Conservation (phyloP, 2,329 filamentous ascomycete species). For the Penicillium sp. region DNA sequence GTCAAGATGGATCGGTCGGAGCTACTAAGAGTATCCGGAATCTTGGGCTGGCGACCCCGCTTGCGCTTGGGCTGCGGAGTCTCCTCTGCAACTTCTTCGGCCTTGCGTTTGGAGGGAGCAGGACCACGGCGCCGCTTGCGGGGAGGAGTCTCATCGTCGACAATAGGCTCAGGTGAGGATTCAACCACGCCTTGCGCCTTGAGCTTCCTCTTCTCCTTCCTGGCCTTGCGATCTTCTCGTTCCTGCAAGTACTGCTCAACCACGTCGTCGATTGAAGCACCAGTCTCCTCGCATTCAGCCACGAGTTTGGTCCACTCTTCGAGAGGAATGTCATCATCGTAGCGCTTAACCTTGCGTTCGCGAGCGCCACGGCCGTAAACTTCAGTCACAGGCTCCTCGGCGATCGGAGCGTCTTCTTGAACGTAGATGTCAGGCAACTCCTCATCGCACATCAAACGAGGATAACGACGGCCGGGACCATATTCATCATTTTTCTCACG, state of each 20-base stretch:
- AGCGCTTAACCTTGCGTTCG: constrained; percentile 90
- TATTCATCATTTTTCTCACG: constrained; percentile 68
- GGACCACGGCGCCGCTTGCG: constrained; percentile 79
- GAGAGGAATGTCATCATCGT: constrained; percentile 96
- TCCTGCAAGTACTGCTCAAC: constrained; percentile 75
- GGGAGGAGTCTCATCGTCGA: constrained; percentile 79
- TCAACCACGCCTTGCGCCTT: constrained; percentile 47
- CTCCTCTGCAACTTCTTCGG: constrained; percentile 72
- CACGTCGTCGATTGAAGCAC: constrained; percentile 69
- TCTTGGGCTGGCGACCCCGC: constrained; percentile 71
- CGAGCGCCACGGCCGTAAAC: constrained; percentile 84
- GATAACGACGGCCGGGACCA: constrained; percentile 66
- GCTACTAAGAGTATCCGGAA: constrained; percentile 64
- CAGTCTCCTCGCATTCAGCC: constrained; percentile 3
- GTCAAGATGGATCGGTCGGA: constrained; percentile 78
- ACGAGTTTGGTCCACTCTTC: constrained; percentile 81
- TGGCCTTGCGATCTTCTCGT: constrained; percentile 73
- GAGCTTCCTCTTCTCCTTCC: constrained; percentile 58
- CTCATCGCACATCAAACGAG: constrained; percentile 81
- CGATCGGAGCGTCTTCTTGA: constrained; percentile 76
- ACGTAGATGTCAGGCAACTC: constrained; percentile 96
- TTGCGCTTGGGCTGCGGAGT: constrained; percentile 77
- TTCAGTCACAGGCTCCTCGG: constrained; percentile 75
- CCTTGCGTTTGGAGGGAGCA: constrained; percentile 78
- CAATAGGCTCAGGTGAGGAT: constrained; percentile 75